Conservation (phyloP, 352 stramenopile genomes). For the Blastocystis hominis region DNA sequence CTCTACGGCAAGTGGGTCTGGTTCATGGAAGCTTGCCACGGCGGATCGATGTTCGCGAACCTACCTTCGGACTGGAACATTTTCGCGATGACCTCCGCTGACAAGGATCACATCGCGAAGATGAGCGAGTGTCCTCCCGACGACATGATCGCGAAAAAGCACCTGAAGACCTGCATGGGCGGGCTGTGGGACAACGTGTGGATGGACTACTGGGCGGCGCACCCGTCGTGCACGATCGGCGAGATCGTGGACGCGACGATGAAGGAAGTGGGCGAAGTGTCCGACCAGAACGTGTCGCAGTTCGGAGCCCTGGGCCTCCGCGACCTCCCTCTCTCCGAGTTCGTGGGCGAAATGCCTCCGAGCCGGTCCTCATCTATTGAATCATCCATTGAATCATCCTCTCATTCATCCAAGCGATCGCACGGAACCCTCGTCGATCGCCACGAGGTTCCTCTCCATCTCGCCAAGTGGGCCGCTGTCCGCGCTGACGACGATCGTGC, state of each 20-base stretch:
- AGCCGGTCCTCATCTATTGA: too few relatives aligned
- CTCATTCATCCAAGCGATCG: not conserved
- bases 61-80: not conserved
- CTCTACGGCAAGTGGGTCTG: slow-evolving; percentile 46
- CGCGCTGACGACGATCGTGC: not conserved
- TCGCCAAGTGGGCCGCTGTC: slow-evolving; percentile 40
- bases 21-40: slow-evolving; percentile 54
- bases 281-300: not conserved
- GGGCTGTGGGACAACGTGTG: slow-evolving; percentile 47
- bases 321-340: not conserved
- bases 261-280: not conserved
- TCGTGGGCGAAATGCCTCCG: slow-evolving; percentile 8
- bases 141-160: not conserved
- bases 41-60: slow-evolving; percentile 28
- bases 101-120: slow-evolving; percentile 6
- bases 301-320: slow-evolving; percentile 9
- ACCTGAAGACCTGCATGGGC: not conserved
- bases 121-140: slow-evolving; percentile 49
- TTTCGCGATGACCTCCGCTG: slow-evolving; percentile 10
- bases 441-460: slow-evolving; percentile 39
- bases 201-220: slow-evolving; percentile 6
- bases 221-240: not conserved
- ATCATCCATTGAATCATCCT: too few relatives aligned
- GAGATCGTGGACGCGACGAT: slow-evolving; percentile 39
- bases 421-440: not conserved